Conservation (phyloP, 1,284 basidiomycete genomes). For the Trichosporon ovoides region DNA sequence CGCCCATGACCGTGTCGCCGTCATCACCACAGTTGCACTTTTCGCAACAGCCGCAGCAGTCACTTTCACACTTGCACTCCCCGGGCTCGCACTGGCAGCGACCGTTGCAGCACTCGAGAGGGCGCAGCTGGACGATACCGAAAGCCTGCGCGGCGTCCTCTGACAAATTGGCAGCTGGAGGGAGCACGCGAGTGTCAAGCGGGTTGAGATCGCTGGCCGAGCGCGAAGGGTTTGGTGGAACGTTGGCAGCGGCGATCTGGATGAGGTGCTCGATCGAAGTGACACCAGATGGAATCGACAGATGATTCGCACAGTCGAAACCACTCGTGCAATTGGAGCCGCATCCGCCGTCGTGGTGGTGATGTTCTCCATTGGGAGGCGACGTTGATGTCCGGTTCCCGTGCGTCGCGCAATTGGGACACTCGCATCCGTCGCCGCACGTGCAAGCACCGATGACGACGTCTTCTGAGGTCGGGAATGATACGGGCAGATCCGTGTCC, state of each 20-base stretch:
- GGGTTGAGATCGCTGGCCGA: constrained; percentile 27
- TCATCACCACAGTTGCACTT: constrained; percentile 42
- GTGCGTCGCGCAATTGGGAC: constrained; percentile 47
- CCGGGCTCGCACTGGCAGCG: constrained; percentile 47
- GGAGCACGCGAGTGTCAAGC: constrained; percentile 37
- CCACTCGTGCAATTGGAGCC: constrained; percentile 38
- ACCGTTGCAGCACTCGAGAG: constrained; percentile 49
- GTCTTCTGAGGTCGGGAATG: constrained; percentile 43
- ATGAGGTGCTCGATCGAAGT: constrained; percentile 46
- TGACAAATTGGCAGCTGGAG: constrained; percentile 31
- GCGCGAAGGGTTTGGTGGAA: constrained; percentile 28
- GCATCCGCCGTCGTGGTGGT: constrained; percentile 27
- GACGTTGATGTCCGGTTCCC: constrained; percentile 20
- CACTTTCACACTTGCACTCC: constrained; percentile 44
- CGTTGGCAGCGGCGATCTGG: constrained; percentile 40
- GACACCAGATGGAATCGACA: constrained; percentile 44
- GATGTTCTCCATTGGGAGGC: constrained; percentile 12
- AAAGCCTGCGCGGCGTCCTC: constrained; percentile 37
- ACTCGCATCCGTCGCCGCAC: constrained; percentile 47
- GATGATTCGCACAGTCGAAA: constrained; percentile 42
- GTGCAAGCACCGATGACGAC: constrained; percentile 45
- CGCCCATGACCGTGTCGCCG: constrained; percentile 25
- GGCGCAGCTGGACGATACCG: constrained; percentile 44
- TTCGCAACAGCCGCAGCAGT: constrained; percentile 49
- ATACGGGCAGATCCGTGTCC: constrained; percentile 30